These are phyloP conservation scores for Lolium multiflorum DNA, from an alignment of 176 grass and related monocot genomes.

Conservation along the genomic window DNA sequence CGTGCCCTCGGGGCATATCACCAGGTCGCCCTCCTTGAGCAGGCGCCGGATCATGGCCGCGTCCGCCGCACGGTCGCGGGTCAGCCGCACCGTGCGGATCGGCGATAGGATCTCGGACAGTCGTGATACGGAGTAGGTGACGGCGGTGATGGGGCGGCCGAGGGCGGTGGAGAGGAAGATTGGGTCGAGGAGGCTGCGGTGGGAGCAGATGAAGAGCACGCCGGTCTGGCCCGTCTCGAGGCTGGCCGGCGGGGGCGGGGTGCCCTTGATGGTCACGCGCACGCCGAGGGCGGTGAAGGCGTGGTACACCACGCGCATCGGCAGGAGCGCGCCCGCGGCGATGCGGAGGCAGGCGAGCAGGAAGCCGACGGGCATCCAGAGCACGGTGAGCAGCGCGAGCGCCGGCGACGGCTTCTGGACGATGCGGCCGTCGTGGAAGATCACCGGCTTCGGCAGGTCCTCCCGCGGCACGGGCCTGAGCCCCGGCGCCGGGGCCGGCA, in stretches of 20 bases:
- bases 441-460: background rate
- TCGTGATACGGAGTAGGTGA: background rate
- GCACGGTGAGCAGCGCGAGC: background rate
- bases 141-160: slow-evolving; percentile 1
- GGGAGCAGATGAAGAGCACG: slow-evolving; percentile 20
- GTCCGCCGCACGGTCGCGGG: slow-evolving; percentile 8
- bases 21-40: background rate
- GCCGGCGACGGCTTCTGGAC: background rate
- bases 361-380: slow-evolving; percentile 10
- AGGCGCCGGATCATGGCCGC: background rate
- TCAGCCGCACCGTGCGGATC: slow-evolving; percentile 5
- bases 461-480: background rate
- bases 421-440: background rate
- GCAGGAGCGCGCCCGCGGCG: background rate
- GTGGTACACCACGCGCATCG: slow-evolving; percentile 1
- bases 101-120: slow-evolving; percentile 13
- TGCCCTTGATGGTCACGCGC: background rate
- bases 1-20: slow-evolving; percentile 45
- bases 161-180: background rate
- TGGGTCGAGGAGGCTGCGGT: background rate
- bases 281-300: background rate
- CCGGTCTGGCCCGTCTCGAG: background rate
- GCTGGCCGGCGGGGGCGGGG: background rate
- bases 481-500: background rate
- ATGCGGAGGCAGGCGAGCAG: background rate